Base-by-base conservation (phyloP, 2,329 filamentous ascomycete genomes). In the Westerdykella sp. region DNA sequence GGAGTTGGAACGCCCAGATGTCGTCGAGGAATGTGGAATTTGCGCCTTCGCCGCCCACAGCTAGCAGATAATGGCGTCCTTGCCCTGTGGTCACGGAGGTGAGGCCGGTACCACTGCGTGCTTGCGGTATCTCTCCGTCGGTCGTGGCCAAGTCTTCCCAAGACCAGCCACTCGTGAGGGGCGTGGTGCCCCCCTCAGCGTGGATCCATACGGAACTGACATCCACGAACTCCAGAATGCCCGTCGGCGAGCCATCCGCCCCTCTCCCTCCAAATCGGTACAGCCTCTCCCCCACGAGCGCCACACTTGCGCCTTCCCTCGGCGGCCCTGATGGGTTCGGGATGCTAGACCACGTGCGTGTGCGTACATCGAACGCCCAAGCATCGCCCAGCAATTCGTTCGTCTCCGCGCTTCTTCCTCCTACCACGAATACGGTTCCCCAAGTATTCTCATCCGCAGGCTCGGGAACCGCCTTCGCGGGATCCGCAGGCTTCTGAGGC, bases 1-100 rank as follows among this genome's bases (percentile, higher is more conserved):
- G 69, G 3, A 79, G 61, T 53, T 79, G 76, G 44, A 78, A 68
- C 1, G 73, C 68, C 75, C 75, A 79, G 3, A 78, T 66, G 46
- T 78, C 76, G 35, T 57, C 62, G 9, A 67, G 45, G 18, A 54
- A 56, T 7, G 50, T 55, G n/a, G 48, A 46, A 16, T 48, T 48
- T 22, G 60, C 56, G 11, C 49, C 47, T 22, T 67, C 64, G 6
- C 76, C 76, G 12, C 76, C 72, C 42, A 78, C 59, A 34, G 75
- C 72, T 2, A 78, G 58, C 1, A 79, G 65, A 51, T 77, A 79
- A 34, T 73, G 64, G 9, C 76, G 68, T 5, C 75, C 76, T 46
- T 74, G 72, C 9, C 75, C 76, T 0, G 75, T 77, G 0, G 69
- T 71, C 7, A 79, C 56, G 9, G 70, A 68, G 2, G 73, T 52